Conservation (phyloP, 2,329 filamentous ascomycete genomes). For the Achaetomium macrosporum region DNA sequence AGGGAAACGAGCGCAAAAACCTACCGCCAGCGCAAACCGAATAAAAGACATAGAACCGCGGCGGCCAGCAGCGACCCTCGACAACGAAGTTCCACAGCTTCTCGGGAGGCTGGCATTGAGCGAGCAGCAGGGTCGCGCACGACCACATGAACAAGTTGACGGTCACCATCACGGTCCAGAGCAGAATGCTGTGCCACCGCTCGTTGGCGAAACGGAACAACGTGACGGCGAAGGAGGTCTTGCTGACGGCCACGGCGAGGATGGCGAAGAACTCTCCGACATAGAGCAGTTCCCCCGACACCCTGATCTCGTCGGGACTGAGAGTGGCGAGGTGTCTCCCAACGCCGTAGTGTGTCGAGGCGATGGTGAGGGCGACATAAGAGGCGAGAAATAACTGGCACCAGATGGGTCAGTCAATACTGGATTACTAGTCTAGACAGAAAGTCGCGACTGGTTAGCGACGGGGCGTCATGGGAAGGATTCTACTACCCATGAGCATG, state of each 20-base stretch:
- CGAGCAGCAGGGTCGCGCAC: background rate
- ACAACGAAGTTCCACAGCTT: background rate
- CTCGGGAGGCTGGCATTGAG: background rate
- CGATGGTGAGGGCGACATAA: background rate
- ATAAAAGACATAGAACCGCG: background rate
- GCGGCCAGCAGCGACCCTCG: background rate
- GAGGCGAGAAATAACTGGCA: background rate
- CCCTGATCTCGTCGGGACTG: background rate
- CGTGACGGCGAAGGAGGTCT: conserved; percentile 32
- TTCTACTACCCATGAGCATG: background rate
- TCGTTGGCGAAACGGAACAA: conserved; percentile 16
- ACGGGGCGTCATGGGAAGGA: too few relatives aligned
- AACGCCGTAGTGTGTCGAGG: background rate
- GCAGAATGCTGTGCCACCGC: background rate
- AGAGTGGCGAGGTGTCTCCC: background rate
- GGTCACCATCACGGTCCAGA: background rate
- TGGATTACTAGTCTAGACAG: too few relatives aligned
- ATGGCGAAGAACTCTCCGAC: conserved; percentile 25
- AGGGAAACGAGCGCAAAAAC: too few relatives aligned
- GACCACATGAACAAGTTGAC: background rate
- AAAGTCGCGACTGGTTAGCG: too few relatives aligned
- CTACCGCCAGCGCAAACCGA: background rate
- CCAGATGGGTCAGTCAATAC: too few relatives aligned
- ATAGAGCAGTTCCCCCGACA: background rate
- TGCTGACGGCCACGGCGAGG: conserved; percentile 30